Base-by-base conservation (phyloP, 2,329 filamentous ascomycete genomes). In the Exophiala sp. region DNA sequence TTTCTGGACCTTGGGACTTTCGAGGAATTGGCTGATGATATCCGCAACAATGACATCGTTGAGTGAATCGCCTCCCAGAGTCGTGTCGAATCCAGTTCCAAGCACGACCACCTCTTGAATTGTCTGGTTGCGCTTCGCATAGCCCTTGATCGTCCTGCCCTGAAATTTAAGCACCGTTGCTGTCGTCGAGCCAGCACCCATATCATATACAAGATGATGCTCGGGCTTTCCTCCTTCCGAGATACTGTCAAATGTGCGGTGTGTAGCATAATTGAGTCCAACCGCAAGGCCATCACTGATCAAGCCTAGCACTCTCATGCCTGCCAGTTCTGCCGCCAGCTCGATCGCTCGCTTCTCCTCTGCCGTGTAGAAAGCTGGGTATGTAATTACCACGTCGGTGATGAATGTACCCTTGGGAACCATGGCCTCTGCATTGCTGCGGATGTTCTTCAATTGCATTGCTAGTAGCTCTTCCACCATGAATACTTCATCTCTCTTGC, bases 41-140 rank as follows among this genome's bases (percentile, higher is more conserved):
- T 97, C 87, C 61, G 96, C 84, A 46, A 96, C 80, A 62, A 99
- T 90, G 57, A 96, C 77, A 54, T 87, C 82, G 71, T 96, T 99
- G 58, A 99, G 79, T 33, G 86, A 79, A 68, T 99, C 92, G 51
- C 94, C 94, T 55, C 94, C 94, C 14, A 99, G 84, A 2, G 87
- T 88, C 65, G 84, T 83, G 67, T 99, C 94, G 88, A 89, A 99
- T 57, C 89, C 90, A 62, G 82, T 82, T 54, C 92, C 91, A 41
- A 96, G 65, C 35, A 95, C 89, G 58, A 90, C 84, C n/a, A 97
- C 87, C 70, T 99, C 94, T 69, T 97, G 94, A 32, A 99, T 76
- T 1, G 91, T 96, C 82, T 97, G 97, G 79, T 96, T 97, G 77
- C 83, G 92, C 70, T 88, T 91, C 62, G 91, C 91, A 51, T 92